Conservation (phyloP, 2,329 filamentous ascomycete species). For the Neonectria faginata region DNA sequence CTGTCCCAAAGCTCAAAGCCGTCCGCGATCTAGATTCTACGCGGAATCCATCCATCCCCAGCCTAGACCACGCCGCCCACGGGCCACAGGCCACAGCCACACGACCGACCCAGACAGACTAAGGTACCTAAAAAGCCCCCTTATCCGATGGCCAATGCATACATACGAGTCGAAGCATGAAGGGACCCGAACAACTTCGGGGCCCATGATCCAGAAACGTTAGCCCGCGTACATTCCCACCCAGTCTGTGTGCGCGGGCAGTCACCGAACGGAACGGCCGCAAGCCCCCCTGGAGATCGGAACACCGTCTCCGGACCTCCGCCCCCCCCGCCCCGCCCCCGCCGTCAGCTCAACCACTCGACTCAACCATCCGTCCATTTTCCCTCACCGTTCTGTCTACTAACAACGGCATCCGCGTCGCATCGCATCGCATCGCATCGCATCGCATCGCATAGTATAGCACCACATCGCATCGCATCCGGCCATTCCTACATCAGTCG, state of each 20-base stretch:
- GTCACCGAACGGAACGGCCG: not conserved
- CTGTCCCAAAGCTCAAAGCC: not conserved
- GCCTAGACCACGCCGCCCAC: not conserved
- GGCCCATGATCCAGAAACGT: not conserved
- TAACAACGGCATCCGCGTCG: not conserved
- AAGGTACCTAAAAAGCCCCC: not conserved
- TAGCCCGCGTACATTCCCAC: not conserved
- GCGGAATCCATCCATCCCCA: not conserved
- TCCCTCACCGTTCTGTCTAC: not conserved
- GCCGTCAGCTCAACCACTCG: not conserved
- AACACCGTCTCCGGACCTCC: slow-evolving; percentile 8
- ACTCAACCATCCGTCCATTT: not conserved
- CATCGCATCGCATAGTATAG: slow-evolving; percentile 15
- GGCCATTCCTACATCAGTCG: slow-evolving; percentile 10
- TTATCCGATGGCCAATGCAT: not conserved
- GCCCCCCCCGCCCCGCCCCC: not conserved
- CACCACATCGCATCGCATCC: not conserved
- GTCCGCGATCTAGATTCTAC: not conserved
- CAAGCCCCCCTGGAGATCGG: not conserved
- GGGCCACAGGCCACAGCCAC: not conserved
- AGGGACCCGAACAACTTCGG: not conserved
- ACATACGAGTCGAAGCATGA: not conserved
- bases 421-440: slow-evolving; percentile 9
- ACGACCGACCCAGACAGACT: not conserved
- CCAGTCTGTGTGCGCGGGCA: slow-evolving; percentile 1